Evolutionary conservation across 257 asterid species (phyloP), one percentile per base, ranked within the genome.

Genomic region (Solanum microdontum): DNA sequence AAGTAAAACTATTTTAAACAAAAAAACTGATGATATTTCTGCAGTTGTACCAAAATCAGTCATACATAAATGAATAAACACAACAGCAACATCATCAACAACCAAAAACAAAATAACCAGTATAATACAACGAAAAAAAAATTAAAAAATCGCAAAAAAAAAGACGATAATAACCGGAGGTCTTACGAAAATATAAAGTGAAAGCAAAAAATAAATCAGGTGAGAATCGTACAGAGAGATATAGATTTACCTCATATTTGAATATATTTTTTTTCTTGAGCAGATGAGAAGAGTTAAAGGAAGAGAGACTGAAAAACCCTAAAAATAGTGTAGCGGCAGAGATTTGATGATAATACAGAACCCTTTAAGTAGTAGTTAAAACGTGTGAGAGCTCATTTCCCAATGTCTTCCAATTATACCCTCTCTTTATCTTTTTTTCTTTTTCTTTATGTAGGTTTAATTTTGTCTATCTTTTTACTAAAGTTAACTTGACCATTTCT

Each of bases 221-320:
- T 4, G 3, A 26, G 33, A 34, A 88, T 73, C 14, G 79, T 19
- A 82, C 14, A 11, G 32, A 6, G 2, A 39, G 66, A 55, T 86
- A 21, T 21, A 8, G 36, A 37, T 58, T 88, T 72, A 93, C 98
- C 98, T 94, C 98, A 94, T 94, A 62, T 92, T 90, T 45, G 88
- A 84, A 3, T 55, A 83, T 40, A 72, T 34, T 37, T 77, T 30
- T 43, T 23, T 28, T 40, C 43, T 17, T 7, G n/a, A 55, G 6
- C 13, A 3, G 82, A 75, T 34, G 77, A 88, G 74, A 55, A 5
- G 82, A 88, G 64, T 60, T 48, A 64, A 80, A 75, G 51, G 84
- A n/a, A 73, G 6, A 40, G 87, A 90, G 88, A 37, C 72, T 36
- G 86, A 72, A 87, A 93, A 94, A 94, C 96, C 98, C 98, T 94